Evolutionary conservation across 768 basidiomycete species (phyloP), one percentile per base, ranked within the genome.

Genomic region (Tricholoma sp.): DNA sequence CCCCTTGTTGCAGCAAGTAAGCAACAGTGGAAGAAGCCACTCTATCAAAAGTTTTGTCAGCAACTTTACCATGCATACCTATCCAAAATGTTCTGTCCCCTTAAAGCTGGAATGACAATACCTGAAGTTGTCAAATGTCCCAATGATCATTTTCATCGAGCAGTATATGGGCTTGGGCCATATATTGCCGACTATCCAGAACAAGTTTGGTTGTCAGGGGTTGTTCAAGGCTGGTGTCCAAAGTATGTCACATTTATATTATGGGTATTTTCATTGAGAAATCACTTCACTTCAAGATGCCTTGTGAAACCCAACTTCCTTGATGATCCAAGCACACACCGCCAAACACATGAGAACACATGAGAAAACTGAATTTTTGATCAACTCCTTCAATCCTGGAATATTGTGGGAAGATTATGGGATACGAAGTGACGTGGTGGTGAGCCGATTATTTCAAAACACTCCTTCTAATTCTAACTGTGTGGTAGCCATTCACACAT

Each of bases 171-270:
- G n/a, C 31, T 69, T 19, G 69, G 69, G 2, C 67, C 66, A 24
- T 70, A 70, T 57, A 69, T 70, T 49, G 65, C 66, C 22, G 67
- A 69, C 52, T 71, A 69, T 52, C 66, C 61, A 5, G 67, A 69
- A 54, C 69, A 70, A 53, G 61, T 61, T 7, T 50, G 43, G 24
- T 54, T 71, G 9, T 50, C 67, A 6, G 39, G 66, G 18, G 63
- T 69, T 54, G 66, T 71, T 4, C 61, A 66, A 46, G 56, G 53
- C 5, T 69, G 67, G 68, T 71, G 69, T 55, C 61, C 64, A 37
- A 64, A 63, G 68, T 69, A 56, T 10, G 61, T 45, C 35, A 24
- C 12, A 24, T 43, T 43, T 32, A 58, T 27, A 45, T 35, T 34
- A 35, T n/a, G 35, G 37, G 16, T 35, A 2, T 37, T 27, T 49